A percentile compares a stretch with the other conserved stretches of the same genome.
These are phyloP conservation scores for Candida smagusa DNA, from an alignment of 1,139 yeast genomes.

Conservation along the genomic window DNA sequence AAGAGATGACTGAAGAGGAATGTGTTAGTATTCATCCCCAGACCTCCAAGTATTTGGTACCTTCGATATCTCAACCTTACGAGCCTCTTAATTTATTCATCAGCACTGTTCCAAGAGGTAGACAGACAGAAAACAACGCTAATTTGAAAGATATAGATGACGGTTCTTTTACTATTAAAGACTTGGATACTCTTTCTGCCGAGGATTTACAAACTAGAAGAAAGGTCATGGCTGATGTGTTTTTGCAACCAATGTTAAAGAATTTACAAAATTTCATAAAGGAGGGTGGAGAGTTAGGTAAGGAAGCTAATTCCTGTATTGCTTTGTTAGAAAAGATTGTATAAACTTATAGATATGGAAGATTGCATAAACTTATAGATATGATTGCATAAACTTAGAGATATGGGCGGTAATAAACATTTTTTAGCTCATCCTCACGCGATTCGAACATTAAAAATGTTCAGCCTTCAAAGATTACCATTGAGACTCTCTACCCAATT, in stretches of 20 bases:
- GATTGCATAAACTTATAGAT: no score
- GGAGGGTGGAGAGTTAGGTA: conserved; percentile 77
- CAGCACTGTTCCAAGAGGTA: conserved; percentile 27
- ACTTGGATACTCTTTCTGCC: conserved; percentile 34
- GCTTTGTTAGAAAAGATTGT: conserved; percentile 15
- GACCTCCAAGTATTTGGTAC: conserved; percentile 50
- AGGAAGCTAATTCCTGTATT: conserved; percentile 46
- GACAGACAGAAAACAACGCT: conserved; percentile 1
- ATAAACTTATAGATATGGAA: neutral
- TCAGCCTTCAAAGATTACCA: no score
- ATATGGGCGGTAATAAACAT: neutral
- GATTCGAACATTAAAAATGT: neutral
- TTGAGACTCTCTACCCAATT: no score
- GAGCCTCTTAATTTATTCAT: conserved; percentile 54
- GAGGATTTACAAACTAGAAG: conserved; percentile 66
- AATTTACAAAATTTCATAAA: conserved; percentile 54
- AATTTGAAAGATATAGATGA: conserved; percentile 17
- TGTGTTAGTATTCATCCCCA: conserved; percentile 37
- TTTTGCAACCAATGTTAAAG: conserved; percentile 42
- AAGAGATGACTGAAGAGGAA: conserved; percentile 3
- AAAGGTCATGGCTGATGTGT: conserved; percentile 52
- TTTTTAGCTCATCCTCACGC: neutral
- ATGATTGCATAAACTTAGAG: no score
- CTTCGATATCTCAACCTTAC: conserved; percentile 52
- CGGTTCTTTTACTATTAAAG: conserved; percentile 26